phyloP scores from a whole-genome alignment of 2,329 filamentous ascomycete genomes.

The Sarocladiaceae sp. region DNA sequence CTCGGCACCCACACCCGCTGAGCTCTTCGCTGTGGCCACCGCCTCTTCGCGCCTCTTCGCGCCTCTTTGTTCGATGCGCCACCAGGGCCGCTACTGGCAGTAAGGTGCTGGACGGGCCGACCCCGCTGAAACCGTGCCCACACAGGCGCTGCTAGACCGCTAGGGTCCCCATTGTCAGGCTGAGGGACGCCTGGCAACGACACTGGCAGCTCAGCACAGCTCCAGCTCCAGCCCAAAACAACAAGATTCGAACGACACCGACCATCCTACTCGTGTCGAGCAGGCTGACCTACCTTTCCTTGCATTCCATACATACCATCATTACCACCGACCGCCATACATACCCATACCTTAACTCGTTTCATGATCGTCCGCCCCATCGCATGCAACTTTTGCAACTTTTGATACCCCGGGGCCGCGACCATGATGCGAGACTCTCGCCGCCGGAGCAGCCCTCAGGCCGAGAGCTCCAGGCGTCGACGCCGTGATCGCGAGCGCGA shows the following conservation, averaged over 20 bases:
- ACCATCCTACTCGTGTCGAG: conserved; percentile 1
- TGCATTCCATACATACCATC: neutral
- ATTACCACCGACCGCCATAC: neutral
- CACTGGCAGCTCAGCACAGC: no score
- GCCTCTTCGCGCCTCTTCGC: no score
- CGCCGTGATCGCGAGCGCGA: conserved; percentile 15
- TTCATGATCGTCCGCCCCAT: conserved; percentile 6
- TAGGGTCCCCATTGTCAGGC: no score
- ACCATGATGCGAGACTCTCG: conserved; percentile 50
- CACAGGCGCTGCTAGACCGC: no score
- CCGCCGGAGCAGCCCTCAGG: conserved; percentile 44
- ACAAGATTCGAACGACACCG: conserved; percentile 3
- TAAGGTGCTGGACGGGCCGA: conserved; percentile 4
- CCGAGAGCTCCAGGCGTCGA: conserved; percentile 46
- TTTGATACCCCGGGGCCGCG: conserved; percentile 6
- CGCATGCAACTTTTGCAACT: no score
- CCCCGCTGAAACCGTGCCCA: neutral
- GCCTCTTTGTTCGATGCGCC: no score
- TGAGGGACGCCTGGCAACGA: no score
- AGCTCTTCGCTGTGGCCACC: no score
- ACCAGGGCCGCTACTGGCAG: no score
- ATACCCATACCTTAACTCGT: no score
- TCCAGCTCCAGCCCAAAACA: no score
- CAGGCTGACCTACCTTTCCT: conserved; percentile 1
- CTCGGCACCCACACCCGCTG: no score